Percentiles rank a stretch among this genome's conserved stretches.
These are phyloP conservation scores for Calonectria pteridis DNA, from an alignment of 2,329 filamentous ascomycete species.

Conservation along the genomic window DNA sequence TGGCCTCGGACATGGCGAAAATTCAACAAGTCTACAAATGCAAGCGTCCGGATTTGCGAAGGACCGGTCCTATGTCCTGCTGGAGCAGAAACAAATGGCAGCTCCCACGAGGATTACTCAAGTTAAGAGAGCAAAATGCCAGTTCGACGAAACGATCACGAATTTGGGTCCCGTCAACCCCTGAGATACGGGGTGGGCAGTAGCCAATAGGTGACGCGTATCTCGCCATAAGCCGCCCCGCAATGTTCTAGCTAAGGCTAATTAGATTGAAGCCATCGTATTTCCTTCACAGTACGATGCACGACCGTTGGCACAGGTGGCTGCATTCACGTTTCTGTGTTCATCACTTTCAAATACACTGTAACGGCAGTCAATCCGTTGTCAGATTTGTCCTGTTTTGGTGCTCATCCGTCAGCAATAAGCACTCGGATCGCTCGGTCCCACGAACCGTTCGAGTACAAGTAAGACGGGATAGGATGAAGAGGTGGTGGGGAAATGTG, in stretches of 20 bases:
- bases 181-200: slow-evolving; percentile 5
- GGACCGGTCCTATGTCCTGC: background rate
- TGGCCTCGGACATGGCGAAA: slow-evolving; percentile 32
- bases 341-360: background rate
- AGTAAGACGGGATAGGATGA: background rate
- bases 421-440: background rate
- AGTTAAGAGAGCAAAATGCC: slow-evolving; percentile 6
- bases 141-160: slow-evolving; percentile 7
- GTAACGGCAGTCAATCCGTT: background rate
- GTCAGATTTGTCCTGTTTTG: no score
- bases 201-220: slow-evolving; percentile 17
- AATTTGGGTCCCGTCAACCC: slow-evolving; percentile 9
- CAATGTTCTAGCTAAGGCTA: slow-evolving; percentile 5
- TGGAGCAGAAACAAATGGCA: background rate
- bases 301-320: background rate
- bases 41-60: background rate
- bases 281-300: background rate
- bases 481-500: background rate
- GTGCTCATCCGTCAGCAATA: background rate
- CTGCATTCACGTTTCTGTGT: background rate
- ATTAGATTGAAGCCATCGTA: slow-evolving; percentile 13
- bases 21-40: slow-evolving; percentile 11
- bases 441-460: background rate
- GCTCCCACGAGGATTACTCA: background rate
- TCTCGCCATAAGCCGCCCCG: background rate